Conservation (phyloP, 208 protist species). For the Leishmania arabica region DNA sequence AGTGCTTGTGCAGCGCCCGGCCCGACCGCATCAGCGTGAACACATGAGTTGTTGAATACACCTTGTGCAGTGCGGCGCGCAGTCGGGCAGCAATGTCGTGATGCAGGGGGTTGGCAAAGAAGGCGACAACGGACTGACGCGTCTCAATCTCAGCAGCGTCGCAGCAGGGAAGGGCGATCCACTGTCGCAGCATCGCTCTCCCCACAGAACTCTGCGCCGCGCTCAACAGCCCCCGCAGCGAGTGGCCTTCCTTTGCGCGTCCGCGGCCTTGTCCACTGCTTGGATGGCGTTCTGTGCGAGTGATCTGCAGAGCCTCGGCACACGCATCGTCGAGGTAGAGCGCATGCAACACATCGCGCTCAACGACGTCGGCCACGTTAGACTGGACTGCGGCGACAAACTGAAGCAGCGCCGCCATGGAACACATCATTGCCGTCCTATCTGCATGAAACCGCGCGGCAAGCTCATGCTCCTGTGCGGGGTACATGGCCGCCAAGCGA, state of each 20-base stretch:
- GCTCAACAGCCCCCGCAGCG: conserved; percentile 71
- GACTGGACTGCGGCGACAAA: conserved; percentile 42
- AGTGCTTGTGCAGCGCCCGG: conserved; percentile 54
- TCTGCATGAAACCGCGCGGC: conserved; percentile 48
- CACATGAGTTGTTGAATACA: conserved; percentile 50
- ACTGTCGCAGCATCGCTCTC: conserved; percentile 68
- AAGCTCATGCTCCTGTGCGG: conserved; percentile 43
- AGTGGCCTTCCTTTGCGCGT: conserved; percentile 82
- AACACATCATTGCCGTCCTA: conserved; percentile 68
- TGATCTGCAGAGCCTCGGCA: conserved; percentile 62
- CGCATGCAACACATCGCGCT: conserved; percentile 51
- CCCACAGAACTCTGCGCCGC: conserved; percentile 54
- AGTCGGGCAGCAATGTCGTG: conserved; percentile 49
- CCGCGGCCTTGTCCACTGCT: conserved; percentile 75
- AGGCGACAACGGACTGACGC: conserved; percentile 65
- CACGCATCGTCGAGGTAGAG: conserved; percentile 66
- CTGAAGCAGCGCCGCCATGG: conserved; percentile 71
- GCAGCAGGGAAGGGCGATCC: conserved; percentile 68
- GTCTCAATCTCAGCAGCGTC: conserved; percentile 53
- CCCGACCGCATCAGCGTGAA: conserved; percentile 77
- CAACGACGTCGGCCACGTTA: conserved; percentile 73
- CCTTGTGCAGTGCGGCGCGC: conserved; percentile 49
- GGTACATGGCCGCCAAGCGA: conserved; percentile 56
- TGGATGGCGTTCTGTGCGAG: conserved; percentile 77
- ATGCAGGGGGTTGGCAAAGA: conserved; percentile 55